Percentiles rank a stretch among this genome's conserved stretches.
These are phyloP conservation scores for Trifolium repens DNA, from an alignment of 306 rosid genomes.

Conservation along the genomic window DNA sequence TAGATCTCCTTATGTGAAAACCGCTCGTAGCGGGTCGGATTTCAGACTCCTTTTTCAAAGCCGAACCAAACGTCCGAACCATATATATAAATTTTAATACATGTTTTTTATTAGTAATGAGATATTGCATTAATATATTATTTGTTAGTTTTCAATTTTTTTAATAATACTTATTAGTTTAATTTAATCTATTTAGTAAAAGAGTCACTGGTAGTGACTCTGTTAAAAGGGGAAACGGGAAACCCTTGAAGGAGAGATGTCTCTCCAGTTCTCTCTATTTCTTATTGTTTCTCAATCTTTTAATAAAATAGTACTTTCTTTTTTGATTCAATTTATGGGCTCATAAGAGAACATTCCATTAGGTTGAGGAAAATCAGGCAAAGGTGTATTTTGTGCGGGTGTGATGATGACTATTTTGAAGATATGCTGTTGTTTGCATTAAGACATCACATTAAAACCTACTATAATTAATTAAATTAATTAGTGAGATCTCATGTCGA, in stretches of 20 bases:
- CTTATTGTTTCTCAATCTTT: slow-evolving; percentile 4
- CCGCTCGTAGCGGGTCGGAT: background rate
- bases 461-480: background rate
- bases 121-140: background rate
- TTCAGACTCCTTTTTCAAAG: background rate
- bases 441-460: slow-evolving; percentile 23
- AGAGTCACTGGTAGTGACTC: background rate
- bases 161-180: too few species aligned
- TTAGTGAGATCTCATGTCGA: background rate
- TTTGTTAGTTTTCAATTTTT: background rate
- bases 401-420: slow-evolving; percentile 14
- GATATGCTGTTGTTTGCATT: slow-evolving; percentile 13
- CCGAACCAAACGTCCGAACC: too few species aligned
- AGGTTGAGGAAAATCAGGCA: background rate
- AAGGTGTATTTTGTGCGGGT: background rate
- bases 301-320: background rate
- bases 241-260: background rate
- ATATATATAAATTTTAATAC: too few species aligned
- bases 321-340: background rate
- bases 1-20: too few species aligned
- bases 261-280: background rate
- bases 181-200: too few species aligned
- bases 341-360: background rate
- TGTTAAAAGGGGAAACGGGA: background rate
- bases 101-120: background rate